Evolutionary conservation across 495 filamentous ascomycete genomes (phyloP), one percentile per base, ranked within the genome.

Genomic region (Xylaria flabelliformis): DNA sequence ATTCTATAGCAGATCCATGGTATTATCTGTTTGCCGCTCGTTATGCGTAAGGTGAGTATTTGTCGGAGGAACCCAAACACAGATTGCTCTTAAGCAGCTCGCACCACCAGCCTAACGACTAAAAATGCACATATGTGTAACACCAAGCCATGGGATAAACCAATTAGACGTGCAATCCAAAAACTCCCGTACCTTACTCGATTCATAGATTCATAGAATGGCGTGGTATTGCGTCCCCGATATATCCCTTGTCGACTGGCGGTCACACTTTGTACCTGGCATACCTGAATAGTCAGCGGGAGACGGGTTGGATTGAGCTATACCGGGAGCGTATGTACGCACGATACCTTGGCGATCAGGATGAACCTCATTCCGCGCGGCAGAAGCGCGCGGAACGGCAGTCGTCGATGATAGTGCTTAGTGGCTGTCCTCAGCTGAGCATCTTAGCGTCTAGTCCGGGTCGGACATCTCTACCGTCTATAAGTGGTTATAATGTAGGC

Each of bases 371-470:
- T 24, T 12, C 53, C 17, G 24, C 51, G 24, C 21, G 51, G 51
- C 24, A 51, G 48, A 51, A 51, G 48, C 51, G 51, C 51, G 51
- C 51, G 51, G 51, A 55, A 55, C 51, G 51, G 51, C 51, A 55
- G 21, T 55, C 51, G 21, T 55, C 10, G 21, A 55, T 29, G 21
- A 29, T 26, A 55, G 51, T 55, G 51, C 51, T 55, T 24, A 55
- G 21, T 26, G 51, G 51, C 51, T 29, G 51, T 26, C 21, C 26
- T 29, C 56, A 59, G 56, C 56, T 19, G 32, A 59, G 26, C 15
- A 56, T 13, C 10, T 42, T 13, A 42, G 51, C 51, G 51, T 56
- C 21, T 26, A 56, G 21, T 24, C 24, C 51, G 24, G 21, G 21
- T 26, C 26, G 24, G 21, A 24, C 51, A 56, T 24, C 51, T 13